Evolutionary conservation across 768 basidiomycete species (phyloP).

Genomic region (Pisolithus albus): DNA sequence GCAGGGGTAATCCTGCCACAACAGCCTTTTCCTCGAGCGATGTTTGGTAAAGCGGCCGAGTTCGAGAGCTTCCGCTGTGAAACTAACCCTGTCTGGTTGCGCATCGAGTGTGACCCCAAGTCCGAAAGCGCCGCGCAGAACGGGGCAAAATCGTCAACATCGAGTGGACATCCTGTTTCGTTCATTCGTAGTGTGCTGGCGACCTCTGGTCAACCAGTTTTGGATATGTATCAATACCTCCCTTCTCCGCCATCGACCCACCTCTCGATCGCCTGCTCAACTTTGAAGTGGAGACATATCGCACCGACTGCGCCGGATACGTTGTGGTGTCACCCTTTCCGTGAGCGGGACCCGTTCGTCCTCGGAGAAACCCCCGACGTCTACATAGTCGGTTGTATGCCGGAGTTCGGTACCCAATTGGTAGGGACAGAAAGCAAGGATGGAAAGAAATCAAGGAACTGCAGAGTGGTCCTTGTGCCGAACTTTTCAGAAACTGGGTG

Average conservation of each 20-base stretch:
- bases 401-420: conserved; percentile 68
- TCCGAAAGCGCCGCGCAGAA: conserved; percentile 15
- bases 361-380: conserved; percentile 80
- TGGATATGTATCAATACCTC: conserved; percentile 95
- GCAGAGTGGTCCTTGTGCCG: conserved; percentile 77
- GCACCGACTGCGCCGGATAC: conserved; percentile 99
- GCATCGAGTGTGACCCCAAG: conserved; percentile 44
- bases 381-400: conserved; percentile 91
- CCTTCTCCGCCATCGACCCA: conserved; percentile 63
- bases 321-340: conserved; percentile 95
- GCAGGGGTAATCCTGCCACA: conserved; percentile 88
- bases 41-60: conserved; percentile 63
- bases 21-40: conserved; percentile 85
- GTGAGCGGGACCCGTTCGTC: conserved; percentile 82
- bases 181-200: conserved; percentile 59
- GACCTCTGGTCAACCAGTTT: conserved; percentile 88
- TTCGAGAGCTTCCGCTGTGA: conserved; percentile 65
- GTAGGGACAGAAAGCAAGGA: conserved; percentile 35
- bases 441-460: conserved; percentile 30
- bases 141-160: conserved; percentile 1
- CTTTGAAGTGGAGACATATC: conserved; percentile 89
- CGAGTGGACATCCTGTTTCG: conserved; percentile 9
- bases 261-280: conserved; percentile 66
- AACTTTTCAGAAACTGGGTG: conserved; percentile 72
- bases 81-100: conserved; percentile 88